A percentile compares a stretch with the other conserved stretches of the same genome.
Conservation (phyloP, 108 stramenopile species). For the Nitzschia sp. region DNA sequence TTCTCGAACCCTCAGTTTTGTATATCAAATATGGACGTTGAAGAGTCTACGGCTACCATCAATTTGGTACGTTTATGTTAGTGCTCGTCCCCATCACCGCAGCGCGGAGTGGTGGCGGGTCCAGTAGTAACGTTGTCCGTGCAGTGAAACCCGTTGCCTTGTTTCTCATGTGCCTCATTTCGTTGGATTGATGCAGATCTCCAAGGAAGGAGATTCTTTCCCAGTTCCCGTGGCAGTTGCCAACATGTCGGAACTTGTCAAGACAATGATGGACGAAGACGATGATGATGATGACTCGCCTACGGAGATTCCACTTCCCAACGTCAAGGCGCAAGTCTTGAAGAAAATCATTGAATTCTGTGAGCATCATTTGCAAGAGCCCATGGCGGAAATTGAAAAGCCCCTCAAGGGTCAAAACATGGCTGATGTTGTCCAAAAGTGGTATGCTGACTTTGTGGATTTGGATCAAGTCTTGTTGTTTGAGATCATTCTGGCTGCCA, state of each 20-base stretch:
- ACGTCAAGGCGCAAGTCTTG: constrained; percentile 94
- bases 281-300: constrained; percentile 85
- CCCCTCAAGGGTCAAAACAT: constrained; percentile 95
- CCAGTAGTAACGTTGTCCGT: not conserved
- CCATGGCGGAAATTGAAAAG: constrained; percentile 99
- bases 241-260: constrained; percentile 97
- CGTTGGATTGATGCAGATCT: constrained; percentile 51
- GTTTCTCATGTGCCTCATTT: not conserved
- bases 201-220: constrained; percentile 95
- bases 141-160: not conserved
- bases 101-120: too few species aligned
- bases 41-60: constrained; percentile 28
- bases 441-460: constrained; percentile 99
- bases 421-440: constrained; percentile 98
- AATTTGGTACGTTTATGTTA: constrained; percentile 19
- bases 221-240: constrained; percentile 89
- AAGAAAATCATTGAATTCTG: constrained; percentile 99
- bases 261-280: constrained; percentile 93
- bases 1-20: too few species aligned
- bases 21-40: constrained; percentile 31
- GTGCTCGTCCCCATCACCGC: not conserved
- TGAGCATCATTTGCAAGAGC: constrained; percentile 87
- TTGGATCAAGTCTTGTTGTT: constrained; percentile 97
- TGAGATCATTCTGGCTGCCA: constrained; percentile 98
- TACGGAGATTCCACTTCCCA: constrained; percentile 98